Evolutionary conservation across 306 rosid genomes (phyloP), one percentile per base, ranked within the genome.

Genomic region (Styphnolobium japonicum): DNA sequence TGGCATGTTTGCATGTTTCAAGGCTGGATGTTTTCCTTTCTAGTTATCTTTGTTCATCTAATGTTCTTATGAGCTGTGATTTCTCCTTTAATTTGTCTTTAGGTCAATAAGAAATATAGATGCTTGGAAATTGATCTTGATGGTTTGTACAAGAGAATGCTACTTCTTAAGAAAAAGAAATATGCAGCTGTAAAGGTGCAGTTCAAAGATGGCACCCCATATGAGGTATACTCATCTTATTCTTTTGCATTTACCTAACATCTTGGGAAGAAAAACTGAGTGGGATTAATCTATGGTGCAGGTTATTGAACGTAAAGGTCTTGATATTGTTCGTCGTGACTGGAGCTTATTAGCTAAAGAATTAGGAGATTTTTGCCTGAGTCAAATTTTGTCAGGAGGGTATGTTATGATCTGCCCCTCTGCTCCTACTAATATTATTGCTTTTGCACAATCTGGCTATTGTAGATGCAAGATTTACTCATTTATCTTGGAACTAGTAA

Each of bases 221-320:
- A 89, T 5, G 98, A 95, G 99, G 99, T 95, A 88, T 52, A 67
- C 23, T 21, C 10, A 45, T 57, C 29, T 60, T 60, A 56, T 34
- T 68, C 25, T 36, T 52, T 67, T 75, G 19, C 37, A 16, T 67
- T 37, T 46, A 45, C 55, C 42, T 52, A 57, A 48, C 42, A 16
- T 74, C 37, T 21, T 79, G 76, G 81, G 82, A 56, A 52, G 75
- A 67, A 69, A 56, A 69, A 48, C 34, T 31, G 36, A 31, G 33
- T 72, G 67, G 31, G 60, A 79, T 65, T 69, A 76, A 67, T 70
- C 25, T 49, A 37, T 36, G 27, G 66, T 86, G 79, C 85, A 94
- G 98, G 92, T 91, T 81, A 92, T 90, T 84, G 98, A 92, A 85
- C 93, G 98, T 18, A 95, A 95, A 85, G 98, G 98, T 71, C 99